Conservation (phyloP, 257 asterid species). For the Mitragyna speciosa region DNA sequence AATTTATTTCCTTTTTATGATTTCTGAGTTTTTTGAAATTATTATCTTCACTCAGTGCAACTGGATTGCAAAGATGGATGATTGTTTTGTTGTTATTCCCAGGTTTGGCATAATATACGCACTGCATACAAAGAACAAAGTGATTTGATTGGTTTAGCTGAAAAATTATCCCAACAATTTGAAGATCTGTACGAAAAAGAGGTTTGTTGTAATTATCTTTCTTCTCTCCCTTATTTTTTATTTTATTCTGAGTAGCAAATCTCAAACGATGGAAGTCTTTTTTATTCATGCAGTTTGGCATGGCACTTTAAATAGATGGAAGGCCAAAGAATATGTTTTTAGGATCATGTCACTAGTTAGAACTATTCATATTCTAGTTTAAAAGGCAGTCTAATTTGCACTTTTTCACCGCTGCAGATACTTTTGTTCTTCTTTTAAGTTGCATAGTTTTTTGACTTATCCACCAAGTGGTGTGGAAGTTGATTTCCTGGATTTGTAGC, state of each 20-base stretch:
- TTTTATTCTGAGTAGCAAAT: neutral
- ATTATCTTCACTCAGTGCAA: neutral
- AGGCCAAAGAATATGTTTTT: neutral
- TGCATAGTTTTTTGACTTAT: neutral
- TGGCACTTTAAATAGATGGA: neutral
- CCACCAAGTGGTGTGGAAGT: neutral
- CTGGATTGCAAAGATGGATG: constrained; percentile 24
- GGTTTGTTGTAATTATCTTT: constrained; percentile 42
- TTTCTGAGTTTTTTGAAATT: neutral
- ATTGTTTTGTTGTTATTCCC: constrained; percentile 17
- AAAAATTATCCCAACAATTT: constrained; percentile 57
- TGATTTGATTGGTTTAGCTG: constrained; percentile 65
- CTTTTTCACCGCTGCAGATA: too few species aligned
- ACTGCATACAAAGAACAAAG: constrained; percentile 67
- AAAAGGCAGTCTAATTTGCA: too few species aligned
- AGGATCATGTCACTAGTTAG: neutral
- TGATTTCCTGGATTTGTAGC: constrained; percentile 1
- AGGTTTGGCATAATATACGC: constrained; percentile 82
- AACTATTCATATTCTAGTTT: neutral
- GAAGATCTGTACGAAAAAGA: constrained; percentile 74
- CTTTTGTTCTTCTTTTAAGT: neutral
- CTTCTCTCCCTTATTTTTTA: neutral
- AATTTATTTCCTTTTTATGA: neutral
- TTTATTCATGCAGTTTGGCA: neutral
- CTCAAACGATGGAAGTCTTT: neutral